Percentiles rank a stretch among this genome's conserved stretches.
Conservation (phyloP, 169 alveolate genomes). For the Plasmodium fragile region DNA sequence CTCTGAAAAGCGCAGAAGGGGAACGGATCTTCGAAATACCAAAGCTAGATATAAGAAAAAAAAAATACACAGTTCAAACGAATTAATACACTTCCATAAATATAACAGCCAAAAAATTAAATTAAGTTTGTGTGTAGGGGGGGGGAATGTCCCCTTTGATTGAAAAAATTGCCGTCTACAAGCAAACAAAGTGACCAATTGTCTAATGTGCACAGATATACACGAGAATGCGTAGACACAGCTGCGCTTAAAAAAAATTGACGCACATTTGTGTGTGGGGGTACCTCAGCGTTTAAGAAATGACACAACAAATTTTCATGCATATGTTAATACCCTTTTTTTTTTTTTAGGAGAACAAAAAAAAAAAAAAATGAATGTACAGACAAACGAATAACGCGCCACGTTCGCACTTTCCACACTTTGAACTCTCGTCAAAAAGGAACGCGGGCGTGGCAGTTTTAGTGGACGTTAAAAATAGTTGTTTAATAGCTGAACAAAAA, state of each 20-base stretch:
- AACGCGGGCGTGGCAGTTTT: background rate
- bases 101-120: conserved; percentile 9
- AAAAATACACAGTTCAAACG: background rate
- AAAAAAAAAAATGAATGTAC: background rate
- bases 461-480: background rate
- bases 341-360: background rate
- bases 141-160: background rate
- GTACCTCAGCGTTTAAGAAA: background rate
- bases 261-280: background rate
- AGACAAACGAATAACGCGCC: conserved; percentile 4
- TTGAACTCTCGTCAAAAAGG: background rate
- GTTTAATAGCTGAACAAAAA: background rate
- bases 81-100: conserved; percentile 7
- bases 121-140: conserved; percentile 4
- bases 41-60: background rate
- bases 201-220: background rate
- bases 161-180: background rate
- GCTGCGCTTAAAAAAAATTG: background rate
- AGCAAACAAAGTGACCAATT: conserved; percentile 4
- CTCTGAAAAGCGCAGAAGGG: background rate
- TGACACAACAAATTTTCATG: background rate
- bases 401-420: background rate
- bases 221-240: background rate
- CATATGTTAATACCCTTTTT: background rate
- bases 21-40: conserved; percentile 17